phyloP scores from a whole-genome alignment of 352 stramenopile species.

The Thalassiosira mediterranea region DNA sequence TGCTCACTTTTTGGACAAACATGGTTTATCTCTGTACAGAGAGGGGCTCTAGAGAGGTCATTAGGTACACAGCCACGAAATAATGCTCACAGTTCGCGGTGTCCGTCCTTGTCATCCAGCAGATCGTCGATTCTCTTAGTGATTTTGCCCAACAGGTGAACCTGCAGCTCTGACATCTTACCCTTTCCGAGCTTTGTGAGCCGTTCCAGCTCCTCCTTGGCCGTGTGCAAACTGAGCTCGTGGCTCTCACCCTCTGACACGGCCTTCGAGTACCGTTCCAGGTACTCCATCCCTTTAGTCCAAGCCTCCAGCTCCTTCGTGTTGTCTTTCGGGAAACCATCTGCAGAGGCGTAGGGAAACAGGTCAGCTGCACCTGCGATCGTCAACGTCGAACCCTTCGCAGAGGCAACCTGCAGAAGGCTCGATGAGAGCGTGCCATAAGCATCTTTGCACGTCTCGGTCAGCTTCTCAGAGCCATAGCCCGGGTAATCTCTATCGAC shows the following conservation, averaged over 20 bases:
- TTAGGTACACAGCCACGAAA: no score
- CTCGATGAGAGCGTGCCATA: conserved; percentile 30
- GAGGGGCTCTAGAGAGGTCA: no score
- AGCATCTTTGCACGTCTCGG: conserved; percentile 39
- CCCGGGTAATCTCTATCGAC: conserved; percentile 17
- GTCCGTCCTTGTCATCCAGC: no score
- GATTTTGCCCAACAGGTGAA: no score
- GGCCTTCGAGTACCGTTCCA: conserved; percentile 33
- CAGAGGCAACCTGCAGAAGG: conserved; percentile 9
- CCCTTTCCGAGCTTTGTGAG: no score
- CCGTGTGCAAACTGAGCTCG: no score
- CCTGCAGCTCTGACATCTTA: no score
- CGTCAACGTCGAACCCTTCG: conserved; percentile 1
- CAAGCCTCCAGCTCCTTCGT: conserved; percentile 35
- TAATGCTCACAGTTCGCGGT: no score
- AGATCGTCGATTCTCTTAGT: no score
- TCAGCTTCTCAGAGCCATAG: conserved; percentile 25
- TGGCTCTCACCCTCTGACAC: conserved; percentile 17
- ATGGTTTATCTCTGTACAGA: no score
- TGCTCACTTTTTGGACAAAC: no score
- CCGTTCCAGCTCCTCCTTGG: no score
- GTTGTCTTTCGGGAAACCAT: conserved; percentile 36
- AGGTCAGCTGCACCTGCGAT: conserved; percentile 38
- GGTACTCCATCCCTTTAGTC: conserved; percentile 22
- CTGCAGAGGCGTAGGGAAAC: conserved; percentile 45